Percentiles rank a stretch among this genome's conserved stretches.
phyloP scores from a whole-genome alignment of 805 yeast genomes.

The Tetrapisispora nanseiensis region DNA sequence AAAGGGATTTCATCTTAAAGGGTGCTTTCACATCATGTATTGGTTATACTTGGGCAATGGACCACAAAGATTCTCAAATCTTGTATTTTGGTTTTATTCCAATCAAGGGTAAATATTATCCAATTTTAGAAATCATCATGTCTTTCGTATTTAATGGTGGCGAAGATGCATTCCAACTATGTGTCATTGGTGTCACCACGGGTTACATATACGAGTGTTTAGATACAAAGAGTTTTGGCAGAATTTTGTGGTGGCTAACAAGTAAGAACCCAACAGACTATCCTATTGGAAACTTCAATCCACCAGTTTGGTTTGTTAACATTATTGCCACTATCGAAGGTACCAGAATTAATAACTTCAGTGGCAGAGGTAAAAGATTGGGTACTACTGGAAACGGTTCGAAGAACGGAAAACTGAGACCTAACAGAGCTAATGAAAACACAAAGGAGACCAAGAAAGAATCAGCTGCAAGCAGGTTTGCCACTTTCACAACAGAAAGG shows the following conservation, averaged over 20 bases:
- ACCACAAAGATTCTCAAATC: conserved; percentile 29
- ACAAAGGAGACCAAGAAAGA: not conserved
- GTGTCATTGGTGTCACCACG: conserved; percentile 42
- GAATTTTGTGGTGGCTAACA: conserved; percentile 30
- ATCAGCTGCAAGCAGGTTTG: not conserved
- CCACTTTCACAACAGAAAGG: conserved; percentile 2
- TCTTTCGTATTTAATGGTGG: conserved; percentile 40
- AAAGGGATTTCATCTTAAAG: conserved; percentile 12
- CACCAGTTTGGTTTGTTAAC: conserved; percentile 15
- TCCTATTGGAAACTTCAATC: conserved; percentile 20
- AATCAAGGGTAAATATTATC: conserved; percentile 49
- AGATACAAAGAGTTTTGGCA: conserved; percentile 48
- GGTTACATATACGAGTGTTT: conserved; percentile 55
- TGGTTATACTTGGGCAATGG: conserved; percentile 54
- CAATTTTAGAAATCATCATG: conserved; percentile 26
- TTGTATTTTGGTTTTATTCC: conserved; percentile 45
- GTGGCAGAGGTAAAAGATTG: conserved; percentile 7
- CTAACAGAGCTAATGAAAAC: not conserved
- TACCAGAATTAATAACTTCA: conserved; percentile 3
- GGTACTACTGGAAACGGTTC: not conserved
- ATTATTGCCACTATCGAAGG: not conserved
- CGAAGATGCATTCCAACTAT: conserved; percentile 31
- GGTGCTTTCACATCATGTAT: conserved; percentile 27
- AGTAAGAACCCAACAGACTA: conserved; percentile 9
- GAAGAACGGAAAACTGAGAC: not conserved